Evolutionary conservation across 257 asterid genomes (phyloP).

Genomic region (Rehmannia glutinosa): DNA sequence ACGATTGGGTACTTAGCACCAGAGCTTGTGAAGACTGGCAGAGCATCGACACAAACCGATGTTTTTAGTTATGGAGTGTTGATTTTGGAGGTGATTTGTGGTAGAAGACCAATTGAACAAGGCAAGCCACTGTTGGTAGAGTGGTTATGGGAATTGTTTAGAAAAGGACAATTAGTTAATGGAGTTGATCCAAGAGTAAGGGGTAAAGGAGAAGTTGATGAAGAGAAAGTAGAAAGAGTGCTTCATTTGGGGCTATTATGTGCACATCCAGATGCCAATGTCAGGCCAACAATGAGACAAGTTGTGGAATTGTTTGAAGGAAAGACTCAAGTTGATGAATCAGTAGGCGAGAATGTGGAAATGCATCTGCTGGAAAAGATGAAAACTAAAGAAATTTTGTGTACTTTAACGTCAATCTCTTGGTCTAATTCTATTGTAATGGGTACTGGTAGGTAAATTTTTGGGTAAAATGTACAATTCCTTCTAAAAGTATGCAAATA

Average conservation of each 20-base stretch:
- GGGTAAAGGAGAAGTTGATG: conserved; percentile 27
- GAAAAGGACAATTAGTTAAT: conserved; percentile 26
- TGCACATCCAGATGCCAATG: background rate
- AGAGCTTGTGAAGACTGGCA: conserved; percentile 41
- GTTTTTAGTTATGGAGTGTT: conserved; percentile 47
- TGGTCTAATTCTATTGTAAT: background rate
- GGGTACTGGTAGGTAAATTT: too few species aligned
- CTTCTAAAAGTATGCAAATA: too few species aligned
- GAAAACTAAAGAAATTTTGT: background rate
- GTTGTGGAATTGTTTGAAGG: background rate
- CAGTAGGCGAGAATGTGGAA: background rate
- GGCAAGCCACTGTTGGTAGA: conserved; percentile 42
- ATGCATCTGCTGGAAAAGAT: background rate
- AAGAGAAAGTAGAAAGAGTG: conserved; percentile 42
- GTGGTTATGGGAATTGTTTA: conserved; percentile 38
- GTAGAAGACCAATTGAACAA: conserved; percentile 50
- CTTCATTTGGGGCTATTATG: conserved; percentile 43
- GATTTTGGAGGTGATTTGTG: conserved; percentile 49
- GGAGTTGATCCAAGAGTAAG: conserved; percentile 39
- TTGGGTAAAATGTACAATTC: too few species aligned
- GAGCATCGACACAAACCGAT: conserved; percentile 49
- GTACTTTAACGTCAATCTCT: background rate
- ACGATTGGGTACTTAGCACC: conserved; percentile 62
- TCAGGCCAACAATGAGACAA: background rate
- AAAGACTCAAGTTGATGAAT: background rate